phyloP scores from a whole-genome alignment of 208 protist species.

The Leishmania amazonensis region DNA sequence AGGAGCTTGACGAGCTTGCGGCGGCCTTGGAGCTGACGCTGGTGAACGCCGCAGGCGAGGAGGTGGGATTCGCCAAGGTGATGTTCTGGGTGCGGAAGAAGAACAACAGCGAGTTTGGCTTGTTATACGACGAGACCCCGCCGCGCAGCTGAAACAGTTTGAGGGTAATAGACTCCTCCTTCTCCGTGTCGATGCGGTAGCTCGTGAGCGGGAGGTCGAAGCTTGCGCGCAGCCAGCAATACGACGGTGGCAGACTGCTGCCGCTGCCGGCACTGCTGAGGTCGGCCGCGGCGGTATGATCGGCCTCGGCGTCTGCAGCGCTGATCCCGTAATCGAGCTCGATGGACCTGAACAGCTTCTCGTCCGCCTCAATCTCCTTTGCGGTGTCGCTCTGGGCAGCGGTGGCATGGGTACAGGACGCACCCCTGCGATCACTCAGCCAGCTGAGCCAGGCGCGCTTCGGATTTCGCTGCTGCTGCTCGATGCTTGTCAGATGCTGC shows the following conservation, averaged over 20 bases:
- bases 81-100: slow-evolving; percentile 68
- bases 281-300: slow-evolving; percentile 21
- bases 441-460: slow-evolving; percentile 59
- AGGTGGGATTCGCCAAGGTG: slow-evolving; percentile 64
- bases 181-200: slow-evolving; percentile 56
- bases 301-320: slow-evolving; percentile 36
- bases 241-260: slow-evolving; percentile 52
- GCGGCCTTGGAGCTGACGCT: not conserved
- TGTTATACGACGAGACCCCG: slow-evolving; percentile 60
- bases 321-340: slow-evolving; percentile 75
- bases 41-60: not conserved
- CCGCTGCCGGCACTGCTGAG: slow-evolving; percentile 5
- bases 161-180: slow-evolving; percentile 46
- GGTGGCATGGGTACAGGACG: not conserved
- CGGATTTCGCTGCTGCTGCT: slow-evolving; percentile 19
- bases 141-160: slow-evolving; percentile 55
- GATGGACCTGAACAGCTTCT: slow-evolving; percentile 54
- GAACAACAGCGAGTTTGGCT: slow-evolving; percentile 51
- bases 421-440: slow-evolving; percentile 31
- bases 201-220: slow-evolving; percentile 60
- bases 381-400: slow-evolving; percentile 15
- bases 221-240: slow-evolving; percentile 66
- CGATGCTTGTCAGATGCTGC: slow-evolving; percentile 28
- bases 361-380: slow-evolving; percentile 50
- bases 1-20: not conserved